Conservation (phyloP, 2,329 filamentous ascomycete genomes). For the Aureobasidium namibiae region DNA sequence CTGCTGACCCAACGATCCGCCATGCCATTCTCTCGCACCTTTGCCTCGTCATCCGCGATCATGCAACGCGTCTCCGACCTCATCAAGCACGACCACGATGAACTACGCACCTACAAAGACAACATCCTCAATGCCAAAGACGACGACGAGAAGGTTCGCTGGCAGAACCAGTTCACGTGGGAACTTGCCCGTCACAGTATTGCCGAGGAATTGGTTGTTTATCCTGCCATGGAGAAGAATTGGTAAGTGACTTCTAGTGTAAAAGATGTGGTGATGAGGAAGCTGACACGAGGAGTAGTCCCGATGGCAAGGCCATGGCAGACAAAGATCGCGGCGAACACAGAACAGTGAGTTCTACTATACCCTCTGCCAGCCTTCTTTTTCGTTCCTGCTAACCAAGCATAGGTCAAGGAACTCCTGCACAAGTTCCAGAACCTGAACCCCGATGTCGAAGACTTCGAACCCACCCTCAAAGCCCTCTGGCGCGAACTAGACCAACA, state of each 20-base stretch:
- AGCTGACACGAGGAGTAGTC: background rate
- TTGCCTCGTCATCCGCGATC: background rate
- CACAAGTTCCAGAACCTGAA: conserved; percentile 14
- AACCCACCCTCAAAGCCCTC: conserved; percentile 11
- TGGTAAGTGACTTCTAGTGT: conserved; percentile 8
- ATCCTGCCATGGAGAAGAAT: conserved; percentile 28
- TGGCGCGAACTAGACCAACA: conserved; percentile 12
- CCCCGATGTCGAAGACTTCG: conserved; percentile 9
- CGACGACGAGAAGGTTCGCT: conserved; percentile 35
- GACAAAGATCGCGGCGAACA: conserved; percentile 28
- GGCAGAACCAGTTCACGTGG: conserved; percentile 46
- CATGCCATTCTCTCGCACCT: background rate
- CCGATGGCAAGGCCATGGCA: conserved; percentile 24
- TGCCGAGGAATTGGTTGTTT: conserved; percentile 39
- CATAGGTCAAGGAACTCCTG: conserved; percentile 17
- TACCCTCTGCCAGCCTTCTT: too few relatives aligned
- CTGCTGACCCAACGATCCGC: background rate
- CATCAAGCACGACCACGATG: conserved; percentile 35
- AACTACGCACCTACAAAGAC: conserved; percentile 35
- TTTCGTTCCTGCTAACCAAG: background rate
- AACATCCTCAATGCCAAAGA: conserved; percentile 35
- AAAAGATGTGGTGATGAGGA: too few relatives aligned
- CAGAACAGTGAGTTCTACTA: conserved; percentile 16
- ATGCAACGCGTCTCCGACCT: conserved; percentile 23
- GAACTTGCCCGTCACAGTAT: conserved; percentile 45